Conservation (phyloP, 2,329 filamentous ascomycete species). For the Trichoderma harzianum region DNA sequence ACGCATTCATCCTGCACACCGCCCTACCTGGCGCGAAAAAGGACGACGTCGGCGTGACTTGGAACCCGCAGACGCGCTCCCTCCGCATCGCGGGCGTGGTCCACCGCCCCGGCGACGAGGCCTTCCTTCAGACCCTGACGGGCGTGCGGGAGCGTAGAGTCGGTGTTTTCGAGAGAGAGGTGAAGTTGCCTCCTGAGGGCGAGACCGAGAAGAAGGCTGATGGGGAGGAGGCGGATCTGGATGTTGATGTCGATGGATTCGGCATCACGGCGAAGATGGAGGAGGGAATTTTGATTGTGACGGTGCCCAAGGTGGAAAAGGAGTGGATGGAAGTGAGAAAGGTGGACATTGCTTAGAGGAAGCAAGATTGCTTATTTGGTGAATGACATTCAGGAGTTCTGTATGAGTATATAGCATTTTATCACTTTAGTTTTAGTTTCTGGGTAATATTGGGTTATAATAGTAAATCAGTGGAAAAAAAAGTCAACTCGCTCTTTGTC, state of each 20-base stretch:
- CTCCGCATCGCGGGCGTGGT: conserved; percentile 70
- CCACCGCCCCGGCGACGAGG: conserved; percentile 68
- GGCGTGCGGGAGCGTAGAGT: conserved; percentile 63
- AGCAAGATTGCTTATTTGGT: not conserved
- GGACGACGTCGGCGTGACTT: conserved; percentile 73
- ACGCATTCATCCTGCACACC: conserved; percentile 67
- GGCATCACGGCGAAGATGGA: conserved; percentile 72
- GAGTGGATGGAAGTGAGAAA: conserved; percentile 62
- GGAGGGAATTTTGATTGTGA: conserved; percentile 72
- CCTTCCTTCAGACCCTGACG: conserved; percentile 60
- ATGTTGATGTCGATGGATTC: conserved; percentile 57
- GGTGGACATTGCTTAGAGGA: conserved; percentile 46
- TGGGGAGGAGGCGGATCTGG: conserved; percentile 42
- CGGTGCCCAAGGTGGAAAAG: conserved; percentile 69
- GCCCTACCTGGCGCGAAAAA: conserved; percentile 77
- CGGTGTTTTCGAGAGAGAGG: conserved; percentile 69
- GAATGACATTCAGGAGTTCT: not conserved
- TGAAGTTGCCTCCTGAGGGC: conserved; percentile 54
- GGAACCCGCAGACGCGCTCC: conserved; percentile 64
- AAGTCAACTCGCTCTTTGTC: not conserved
- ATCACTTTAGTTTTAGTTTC: not conserved
- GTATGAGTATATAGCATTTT: not conserved
- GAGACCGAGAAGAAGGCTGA: not conserved
- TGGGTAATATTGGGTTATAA: not conserved
- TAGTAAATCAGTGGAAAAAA: not conserved